Evolutionary conservation across 1,284 basidiomycete species (phyloP), one percentile per base, ranked within the genome.

Genomic region (Phlebopus sp.): DNA sequence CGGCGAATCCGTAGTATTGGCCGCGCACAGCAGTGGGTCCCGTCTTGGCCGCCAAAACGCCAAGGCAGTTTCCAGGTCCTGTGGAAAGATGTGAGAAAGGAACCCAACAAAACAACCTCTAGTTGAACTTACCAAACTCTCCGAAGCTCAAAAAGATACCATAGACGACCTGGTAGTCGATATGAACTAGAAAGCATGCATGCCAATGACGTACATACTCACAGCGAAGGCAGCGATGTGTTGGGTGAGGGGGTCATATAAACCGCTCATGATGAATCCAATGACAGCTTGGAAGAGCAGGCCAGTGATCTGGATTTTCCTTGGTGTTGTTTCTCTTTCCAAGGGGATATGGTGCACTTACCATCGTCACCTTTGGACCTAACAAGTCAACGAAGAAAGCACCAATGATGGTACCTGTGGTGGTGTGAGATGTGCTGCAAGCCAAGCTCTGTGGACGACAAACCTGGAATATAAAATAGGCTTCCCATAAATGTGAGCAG

Each of bases 141-240:
- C 92, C 92, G 52, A 91, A 87, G 55, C 80, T 84, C 48, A 96
- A 65, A 79, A 97, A 98, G 46, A 97, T 82, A 8, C 94, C 93
- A 59, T 96, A 97, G 8, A 97, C 72, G 37, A 93, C 79, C 70
- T 82, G 46, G 34, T 15, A 49, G 39, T 8, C 15, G 37, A 42
- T 43, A 42, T 17, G 5, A 35, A 31, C 41, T 27, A 21, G 25
- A 30, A 17, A 19, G 8, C 48, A 21, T 31, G 21, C 8, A 21
- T 38, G 9, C 4, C 4, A 19, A 34, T 6, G 1, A n/a, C 21
- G 30, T 14, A n/a, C 36, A 11, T 34, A 62, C 72, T 55, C 54
- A 84, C 84, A 34, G 90, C 89, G 53, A 94, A 96, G 17, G 79
- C 92, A 13, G 75, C 90, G 48, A 93, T 78, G 53, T 88, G 75